Base-by-base conservation (phyloP, 495 filamentous ascomycete species). In the Articulospora tetracladia region DNA sequence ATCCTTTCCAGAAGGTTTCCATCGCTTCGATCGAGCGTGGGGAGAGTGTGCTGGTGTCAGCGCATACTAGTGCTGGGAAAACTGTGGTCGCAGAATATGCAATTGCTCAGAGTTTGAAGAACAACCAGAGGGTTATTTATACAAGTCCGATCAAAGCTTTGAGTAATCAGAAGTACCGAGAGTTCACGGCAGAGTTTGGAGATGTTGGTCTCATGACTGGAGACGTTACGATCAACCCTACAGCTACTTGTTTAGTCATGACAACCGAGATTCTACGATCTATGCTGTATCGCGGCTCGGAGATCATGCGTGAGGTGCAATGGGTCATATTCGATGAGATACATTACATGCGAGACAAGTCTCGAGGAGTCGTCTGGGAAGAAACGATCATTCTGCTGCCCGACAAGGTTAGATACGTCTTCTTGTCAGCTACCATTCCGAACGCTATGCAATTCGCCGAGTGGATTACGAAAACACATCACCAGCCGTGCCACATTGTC, bases 401-500 rank as follows among this genome's bases (percentile, higher is more conserved):
- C 4, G 93, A 98, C 77, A 97, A 98, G 79, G 94, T 98, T 58
- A 89, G 91, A 73, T 98, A 98, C 66, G 94, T 97, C 30, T 98
- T 98, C 77, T 76, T 98, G 30, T 98, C 94, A 25, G 94, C 94
- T 39, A 98, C 94, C n/a, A 98, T 98, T 61, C 94, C 94, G 36
- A 98, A 98, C 68, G 93, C 94, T 47, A 97, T 98, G 87, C 94
- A 98, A 70, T 98, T 98, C 67, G 94, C 94, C 66, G 92, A 98
- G 72, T 98, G 94, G 94, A 93, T 98, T 60, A 89, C 88, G 57
- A 97, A 98, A 73, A 97, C 92, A 60, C 94, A 98, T 73, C 86
- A 87, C 52, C 94, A 98, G 69, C 93, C 95, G 17, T 97, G 94
- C 67, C 94, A 98, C 73, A 93, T 98, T 61, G 94, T 98, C 23